Evolutionary conservation across 2,329 filamentous ascomycete species (phyloP).

Genomic region (Arthrobotrys iridis): DNA sequence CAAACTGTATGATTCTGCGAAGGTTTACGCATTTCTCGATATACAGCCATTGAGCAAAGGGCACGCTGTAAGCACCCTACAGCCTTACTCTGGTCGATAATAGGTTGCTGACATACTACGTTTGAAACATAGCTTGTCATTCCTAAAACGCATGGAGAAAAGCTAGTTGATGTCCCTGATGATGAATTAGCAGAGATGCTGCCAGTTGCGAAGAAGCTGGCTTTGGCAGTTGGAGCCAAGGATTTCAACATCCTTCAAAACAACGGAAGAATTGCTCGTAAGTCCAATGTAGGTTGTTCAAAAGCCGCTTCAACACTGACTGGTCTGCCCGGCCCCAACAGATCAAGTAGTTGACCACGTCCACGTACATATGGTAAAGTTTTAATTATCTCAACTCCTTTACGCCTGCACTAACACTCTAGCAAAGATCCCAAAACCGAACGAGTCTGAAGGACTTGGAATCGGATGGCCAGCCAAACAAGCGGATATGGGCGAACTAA

Average conservation of each 20-base stretch:
- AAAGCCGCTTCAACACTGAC: not conserved
- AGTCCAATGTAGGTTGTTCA: slow-evolving; percentile 65
- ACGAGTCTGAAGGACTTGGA: slow-evolving; percentile 78
- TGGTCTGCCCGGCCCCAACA: not conserved
- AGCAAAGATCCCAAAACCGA: slow-evolving; percentile 88
- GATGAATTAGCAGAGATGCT: slow-evolving; percentile 84
- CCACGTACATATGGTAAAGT: slow-evolving; percentile 87
- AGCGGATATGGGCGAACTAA: slow-evolving; percentile 82
- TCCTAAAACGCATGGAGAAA: slow-evolving; percentile 91
- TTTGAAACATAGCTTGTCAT: slow-evolving; percentile 88
- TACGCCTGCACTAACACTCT: not conserved
- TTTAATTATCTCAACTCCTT: not conserved
- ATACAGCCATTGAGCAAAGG: slow-evolving; percentile 89
- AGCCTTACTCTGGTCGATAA: not conserved
- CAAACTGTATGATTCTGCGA: slow-evolving; percentile 95
- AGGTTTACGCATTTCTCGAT: slow-evolving; percentile 93
- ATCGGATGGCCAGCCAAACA: slow-evolving; percentile 81
- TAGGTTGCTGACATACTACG: slow-evolving; percentile 71
- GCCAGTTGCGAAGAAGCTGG: slow-evolving; percentile 88
- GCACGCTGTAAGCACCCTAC: slow-evolving; percentile 75
- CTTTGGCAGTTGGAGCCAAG: slow-evolving; percentile 75
- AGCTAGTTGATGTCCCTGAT: slow-evolving; percentile 91
- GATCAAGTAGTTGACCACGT: slow-evolving; percentile 67
- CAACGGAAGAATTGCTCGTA: slow-evolving; percentile 90
- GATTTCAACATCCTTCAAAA: slow-evolving; percentile 98